Evolutionary conservation across 1,139 yeast species (phyloP).

Genomic region (Yamadazyma siamensis): DNA sequence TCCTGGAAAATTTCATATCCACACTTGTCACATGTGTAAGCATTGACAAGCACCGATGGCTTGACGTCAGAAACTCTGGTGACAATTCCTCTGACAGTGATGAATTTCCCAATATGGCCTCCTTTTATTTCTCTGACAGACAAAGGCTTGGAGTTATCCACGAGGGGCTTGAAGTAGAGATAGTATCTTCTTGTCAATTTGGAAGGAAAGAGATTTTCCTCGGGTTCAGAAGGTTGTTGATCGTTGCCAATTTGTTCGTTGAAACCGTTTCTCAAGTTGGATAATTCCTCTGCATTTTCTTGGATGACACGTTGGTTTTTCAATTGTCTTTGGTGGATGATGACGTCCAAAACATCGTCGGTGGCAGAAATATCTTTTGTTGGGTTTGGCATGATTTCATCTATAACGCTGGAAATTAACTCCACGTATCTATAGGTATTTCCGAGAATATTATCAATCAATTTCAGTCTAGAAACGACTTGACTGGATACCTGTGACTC

Average conservation of each 20-base stretch:
- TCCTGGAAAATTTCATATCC: constrained; percentile 97
- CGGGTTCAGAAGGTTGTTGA: constrained; percentile 12
- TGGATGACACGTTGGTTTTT: constrained; percentile 73
- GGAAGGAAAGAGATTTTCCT: constrained; percentile 68
- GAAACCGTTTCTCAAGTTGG: constrained; percentile 37
- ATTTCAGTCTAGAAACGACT: constrained; percentile 23
- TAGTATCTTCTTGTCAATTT: constrained; percentile 82
- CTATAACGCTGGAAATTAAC: constrained; percentile 67
- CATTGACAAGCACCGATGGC: constrained; percentile 87
- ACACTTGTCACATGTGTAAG: constrained; percentile 96
- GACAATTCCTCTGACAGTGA: constrained; percentile 90
- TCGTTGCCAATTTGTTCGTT: constrained; percentile 18
- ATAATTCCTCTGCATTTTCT: constrained; percentile 57
- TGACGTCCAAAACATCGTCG: constrained; percentile 91
- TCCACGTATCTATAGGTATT: constrained; percentile 82
- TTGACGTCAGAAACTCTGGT: constrained; percentile 96
- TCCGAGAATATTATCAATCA: constrained; percentile 58
- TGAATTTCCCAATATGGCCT: constrained; percentile 73
- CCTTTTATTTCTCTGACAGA: constrained; percentile 93
- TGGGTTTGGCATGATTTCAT: constrained; percentile 80
- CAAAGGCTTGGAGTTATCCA: constrained; percentile 52
- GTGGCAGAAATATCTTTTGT: constrained; percentile 72
- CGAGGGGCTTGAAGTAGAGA: constrained; percentile 79
- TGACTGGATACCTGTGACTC: constrained; percentile 15
- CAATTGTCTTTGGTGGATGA: constrained; percentile 81